These are phyloP conservation scores for button mushroom (Agaricus bisporus) DNA, from an alignment of 768 basidiomycete species.

Conservation along the genomic window DNA sequence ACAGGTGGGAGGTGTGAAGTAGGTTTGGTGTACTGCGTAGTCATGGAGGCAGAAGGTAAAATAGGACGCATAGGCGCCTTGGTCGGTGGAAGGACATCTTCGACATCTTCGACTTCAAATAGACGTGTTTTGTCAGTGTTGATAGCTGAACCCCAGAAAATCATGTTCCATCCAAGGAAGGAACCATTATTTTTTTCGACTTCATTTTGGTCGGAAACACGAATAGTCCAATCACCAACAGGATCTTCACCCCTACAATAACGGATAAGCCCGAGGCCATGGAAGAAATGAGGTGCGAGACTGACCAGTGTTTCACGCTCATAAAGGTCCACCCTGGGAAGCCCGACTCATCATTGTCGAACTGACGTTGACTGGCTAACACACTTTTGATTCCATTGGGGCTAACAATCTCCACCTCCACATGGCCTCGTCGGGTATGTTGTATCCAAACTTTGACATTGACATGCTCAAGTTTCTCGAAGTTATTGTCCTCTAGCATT, in stretches of 20 bases:
- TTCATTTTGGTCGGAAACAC: slow-evolving; percentile 73
- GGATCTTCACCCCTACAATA: slow-evolving; percentile 83
- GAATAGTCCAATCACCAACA: slow-evolving; percentile 85
- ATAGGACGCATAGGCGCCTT: slow-evolving; percentile 33
- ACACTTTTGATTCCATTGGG: slow-evolving; percentile 84
- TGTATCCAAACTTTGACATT: slow-evolving; percentile 90
- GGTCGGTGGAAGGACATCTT: slow-evolving; percentile 41
- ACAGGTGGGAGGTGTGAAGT: slow-evolving; percentile 85
- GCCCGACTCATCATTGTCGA: slow-evolving; percentile 62
- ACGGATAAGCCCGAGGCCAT: slow-evolving; percentile 12
- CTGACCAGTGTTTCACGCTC: slow-evolving; percentile 95
- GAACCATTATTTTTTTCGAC: slow-evolving; percentile 43
- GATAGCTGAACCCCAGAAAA: slow-evolving; percentile 84
- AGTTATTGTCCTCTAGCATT: slow-evolving; percentile 65
- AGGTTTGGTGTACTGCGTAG: slow-evolving; percentile 74
- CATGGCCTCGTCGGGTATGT: slow-evolving; percentile 83
- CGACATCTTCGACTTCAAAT: slow-evolving; percentile 53
- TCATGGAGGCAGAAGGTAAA: slow-evolving; percentile 29
- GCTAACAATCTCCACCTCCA: slow-evolving; percentile 85
- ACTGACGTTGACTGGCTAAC: slow-evolving; percentile 62
- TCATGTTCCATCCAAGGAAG: slow-evolving; percentile 90
- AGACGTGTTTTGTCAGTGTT: slow-evolving; percentile 61
- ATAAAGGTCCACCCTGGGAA: slow-evolving; percentile 98
- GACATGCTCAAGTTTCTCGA: slow-evolving; percentile 88
- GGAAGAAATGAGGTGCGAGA: slow-evolving; percentile 7